Percentiles rank a stretch among this genome's conserved stretches.
phyloP scores from a whole-genome alignment of 257 asterid species.

The Cordia subcordata region DNA sequence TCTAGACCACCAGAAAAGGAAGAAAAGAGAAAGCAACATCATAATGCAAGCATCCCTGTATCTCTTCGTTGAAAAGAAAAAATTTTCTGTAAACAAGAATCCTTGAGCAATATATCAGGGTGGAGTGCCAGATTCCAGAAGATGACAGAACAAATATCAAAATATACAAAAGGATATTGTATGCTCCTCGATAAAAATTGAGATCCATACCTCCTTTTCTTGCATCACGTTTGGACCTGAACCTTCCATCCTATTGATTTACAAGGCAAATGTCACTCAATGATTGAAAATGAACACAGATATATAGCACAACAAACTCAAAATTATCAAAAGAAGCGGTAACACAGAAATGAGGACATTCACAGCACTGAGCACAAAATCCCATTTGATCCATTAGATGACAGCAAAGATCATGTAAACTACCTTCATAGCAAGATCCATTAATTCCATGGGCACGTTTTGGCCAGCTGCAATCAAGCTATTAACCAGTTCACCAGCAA shows the following conservation, averaged over 20 bases:
- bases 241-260: conserved; percentile 86
- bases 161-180: too few species aligned
- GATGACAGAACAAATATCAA: too few species aligned
- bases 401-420: conserved; percentile 5
- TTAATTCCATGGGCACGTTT: conserved; percentile 73
- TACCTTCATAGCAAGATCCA: conserved; percentile 99
- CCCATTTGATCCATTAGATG: not conserved
- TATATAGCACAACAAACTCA: conserved; percentile 4
- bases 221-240: conserved; percentile 96
- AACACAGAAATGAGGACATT: not conserved
- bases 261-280: conserved; percentile 36
- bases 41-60: not conserved
- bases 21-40: conserved; percentile 3
- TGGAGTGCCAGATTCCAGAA: too few species aligned
- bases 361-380: too few species aligned
- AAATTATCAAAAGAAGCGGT: conserved; percentile 1
- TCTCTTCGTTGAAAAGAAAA: not conserved
- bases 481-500: conserved; percentile 91
- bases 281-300: conserved; percentile 13
- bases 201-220: conserved; percentile 85
- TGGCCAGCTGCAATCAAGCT: conserved; percentile 98
- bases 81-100: not conserved
- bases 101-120: not conserved
- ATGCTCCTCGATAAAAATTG: conserved; percentile 3
- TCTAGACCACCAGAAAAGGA: not conserved